These are phyloP conservation scores for Epipyxis sp. DNA, from an alignment of 108 stramenopile genomes.

Conservation along the genomic window DNA sequence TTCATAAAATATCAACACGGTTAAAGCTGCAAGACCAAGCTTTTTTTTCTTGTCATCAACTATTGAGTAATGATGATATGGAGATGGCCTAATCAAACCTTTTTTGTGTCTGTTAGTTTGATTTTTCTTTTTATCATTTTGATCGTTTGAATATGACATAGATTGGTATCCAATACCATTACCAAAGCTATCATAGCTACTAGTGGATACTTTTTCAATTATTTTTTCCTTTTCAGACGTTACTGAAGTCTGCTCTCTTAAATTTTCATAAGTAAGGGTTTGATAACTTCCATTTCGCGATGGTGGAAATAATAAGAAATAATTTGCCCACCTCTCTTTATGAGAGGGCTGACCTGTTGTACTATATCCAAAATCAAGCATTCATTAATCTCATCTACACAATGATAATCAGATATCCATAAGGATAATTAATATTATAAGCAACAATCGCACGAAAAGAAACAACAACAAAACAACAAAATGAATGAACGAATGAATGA, in stretches of 20 bases:
- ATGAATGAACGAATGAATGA: too few species aligned
- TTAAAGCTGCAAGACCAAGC: constrained; percentile 60
- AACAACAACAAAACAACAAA: too few species aligned
- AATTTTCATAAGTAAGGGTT: background rate
- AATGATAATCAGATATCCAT: too few species aligned
- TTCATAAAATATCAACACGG: constrained; percentile 80
- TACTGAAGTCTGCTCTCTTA: too few species aligned
- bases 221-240: too few species aligned
- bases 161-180: background rate
- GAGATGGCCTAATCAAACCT: constrained; percentile 4
- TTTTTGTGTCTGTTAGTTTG: too few species aligned
- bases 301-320: background rate
- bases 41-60: constrained; percentile 24
- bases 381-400: too few species aligned
- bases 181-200: too few species aligned
- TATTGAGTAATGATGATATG: background rate
- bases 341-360: background rate
- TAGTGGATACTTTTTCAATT: too few species aligned
- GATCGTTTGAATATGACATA: background rate
- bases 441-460: too few species aligned
- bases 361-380: too few species aligned
- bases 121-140: background rate
- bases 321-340: background rate
- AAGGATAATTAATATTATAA: too few species aligned
- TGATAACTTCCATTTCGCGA: background rate